Evolutionary conservation across 306 rosid genomes (phyloP), one percentile per base, ranked within the genome.

Genomic region (Acacia confusa): DNA sequence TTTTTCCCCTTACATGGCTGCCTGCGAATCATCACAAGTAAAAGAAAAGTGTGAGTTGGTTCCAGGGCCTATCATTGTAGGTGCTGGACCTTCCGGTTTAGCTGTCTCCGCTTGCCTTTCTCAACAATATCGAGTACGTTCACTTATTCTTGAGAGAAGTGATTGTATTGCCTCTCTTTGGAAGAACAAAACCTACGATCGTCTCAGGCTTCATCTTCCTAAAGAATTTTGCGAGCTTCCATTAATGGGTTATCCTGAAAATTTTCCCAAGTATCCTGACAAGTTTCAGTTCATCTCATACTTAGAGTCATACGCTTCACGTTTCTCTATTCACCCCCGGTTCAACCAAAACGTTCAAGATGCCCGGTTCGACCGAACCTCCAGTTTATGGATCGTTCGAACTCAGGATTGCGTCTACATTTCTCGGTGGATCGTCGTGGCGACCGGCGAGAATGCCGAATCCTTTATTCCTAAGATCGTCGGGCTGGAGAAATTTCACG

Each of bases 41-140:
- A 36, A 68, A 38, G 24, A 74, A 9, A 89, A 80, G 72, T 75
- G 83, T 24, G 55, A 72, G 9, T 69, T 86, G 84, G 86, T 89
- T 57, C 47, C 83, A 2, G 99, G 98, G 2, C 94, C 99, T n/a
- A 90, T 96, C 66, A 85, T 96, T 1, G 83, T 96, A 25, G 99
- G 99, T 0, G 97, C 97, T n/a, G 99, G 99, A 19, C 98, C 99
- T 22, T 96, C 99, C 0, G 99, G 99, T 9, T 79, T 96, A 16
- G 99, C 99, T 1, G 97, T 86, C 1, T 89, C 99, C 0, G 98
- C 98, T 30, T 92, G 94, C 79, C 90, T 96, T 15, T 86, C 94
- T 2, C 25, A 83, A 30, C 87, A 57, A 9, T 22, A 88, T 4
- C 83, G 86, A 34, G 78, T 92, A 1, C 97, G 92, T 6, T 85